Evolutionary conservation across 129 eudicot species (phyloP), one percentile per base, ranked within the genome.

Genomic region (Ambrosia trifida): DNA sequence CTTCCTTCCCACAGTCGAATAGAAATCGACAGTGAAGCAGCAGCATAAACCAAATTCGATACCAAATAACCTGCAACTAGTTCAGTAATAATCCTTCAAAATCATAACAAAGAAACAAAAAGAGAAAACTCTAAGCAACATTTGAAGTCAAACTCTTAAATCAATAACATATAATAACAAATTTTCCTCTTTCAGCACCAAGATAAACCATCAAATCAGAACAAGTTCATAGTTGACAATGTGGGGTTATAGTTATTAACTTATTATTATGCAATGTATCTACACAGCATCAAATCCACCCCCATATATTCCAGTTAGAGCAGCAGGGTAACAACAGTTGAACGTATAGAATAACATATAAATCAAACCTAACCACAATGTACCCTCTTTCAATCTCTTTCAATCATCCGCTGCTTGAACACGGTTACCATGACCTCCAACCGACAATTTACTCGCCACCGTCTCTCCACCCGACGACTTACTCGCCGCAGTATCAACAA

Each of bases 401-500:
- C 69, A 56, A 24, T 63, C 49, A 61, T 24, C 28, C 28, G 28
- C 28, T 1, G 28, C 28, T 24, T 24, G 28, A 24, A 24, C 28
- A 24, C 28, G 28, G 1, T 24, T 24, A 40, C 43, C 43, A 36
- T 20, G 72, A 52, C 17, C 73, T 12, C 61, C 81, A 69, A 24
- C 28, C 1, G 28, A 24, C 1, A 24, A 0, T 5, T 80, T 69
- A 66, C 44, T 83, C 5, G 65, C 49, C 10, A 28, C 24, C 64
- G 66, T 18, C 6, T 45, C 18, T 59, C 69, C 9, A 49, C 65
- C 7, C 32, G 32, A 6, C 57, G 32, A 0, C 11, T n/a, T 32
- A 43, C 18, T 51, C 11, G 67, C 9, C 24, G 44, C 28, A 24
- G 82, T 62, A 19, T 86, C 94, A 18, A 89, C 83, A 36, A 82